A percentile compares a stretch with the other conserved stretches of the same genome.
Conservation (phyloP, 352 stramenopile species). For the Globisporangium spinosum region DNA sequence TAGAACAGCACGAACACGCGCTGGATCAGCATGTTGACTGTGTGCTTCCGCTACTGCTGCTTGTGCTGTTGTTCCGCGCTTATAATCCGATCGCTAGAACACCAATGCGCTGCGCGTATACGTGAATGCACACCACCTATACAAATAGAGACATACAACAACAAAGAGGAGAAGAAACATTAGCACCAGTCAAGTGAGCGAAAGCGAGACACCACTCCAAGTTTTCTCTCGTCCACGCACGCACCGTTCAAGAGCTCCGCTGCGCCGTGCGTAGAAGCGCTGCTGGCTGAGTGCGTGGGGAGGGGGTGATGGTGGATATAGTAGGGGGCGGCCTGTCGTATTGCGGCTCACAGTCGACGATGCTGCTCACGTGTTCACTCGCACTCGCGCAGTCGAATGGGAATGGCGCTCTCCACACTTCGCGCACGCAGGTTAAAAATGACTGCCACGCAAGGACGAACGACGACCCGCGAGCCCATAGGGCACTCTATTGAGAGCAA, state of each 20-base stretch:
- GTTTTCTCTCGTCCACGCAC: background rate
- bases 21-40: slow-evolving; percentile 57
- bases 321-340: background rate
- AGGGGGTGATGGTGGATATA: background rate
- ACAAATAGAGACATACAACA: background rate
- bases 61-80: background rate
- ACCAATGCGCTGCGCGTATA: background rate
- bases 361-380: background rate
- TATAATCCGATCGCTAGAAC: background rate
- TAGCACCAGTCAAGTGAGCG: background rate
- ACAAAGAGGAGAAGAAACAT: background rate
- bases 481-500: background rate
- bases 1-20: slow-evolving; percentile 65
- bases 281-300: background rate
- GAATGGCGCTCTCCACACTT: background rate
- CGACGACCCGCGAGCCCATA: background rate
- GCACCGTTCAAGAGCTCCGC: background rate
- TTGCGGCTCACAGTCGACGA: background rate
- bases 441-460: background rate
- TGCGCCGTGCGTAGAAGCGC: background rate
- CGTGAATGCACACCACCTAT: background rate
- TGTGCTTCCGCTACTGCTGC: background rate
- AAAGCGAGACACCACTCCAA: background rate
- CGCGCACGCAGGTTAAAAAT: background rate
- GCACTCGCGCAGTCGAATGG: background rate